Evolutionary conservation across 2,329 filamentous ascomycete species (phyloP).

Genomic region (Aspergillus latus): DNA sequence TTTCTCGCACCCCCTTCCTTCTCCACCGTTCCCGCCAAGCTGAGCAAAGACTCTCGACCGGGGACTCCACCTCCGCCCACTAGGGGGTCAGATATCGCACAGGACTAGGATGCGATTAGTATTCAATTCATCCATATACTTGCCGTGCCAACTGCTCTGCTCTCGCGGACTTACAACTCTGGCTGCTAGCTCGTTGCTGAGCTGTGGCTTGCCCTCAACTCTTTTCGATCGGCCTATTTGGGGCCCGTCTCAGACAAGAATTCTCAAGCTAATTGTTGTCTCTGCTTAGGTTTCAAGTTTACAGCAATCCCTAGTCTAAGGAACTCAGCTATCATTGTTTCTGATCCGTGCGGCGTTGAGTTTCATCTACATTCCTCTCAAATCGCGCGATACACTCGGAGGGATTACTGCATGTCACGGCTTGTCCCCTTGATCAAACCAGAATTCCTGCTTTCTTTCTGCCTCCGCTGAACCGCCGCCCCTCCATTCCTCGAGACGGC

Average conservation of each 20-base stretch:
- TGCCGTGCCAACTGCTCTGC: neutral
- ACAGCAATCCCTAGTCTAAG: neutral
- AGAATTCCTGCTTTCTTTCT: conserved; percentile 26
- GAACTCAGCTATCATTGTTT: neutral
- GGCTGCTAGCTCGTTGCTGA: neutral
- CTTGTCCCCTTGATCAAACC: conserved; percentile 22
- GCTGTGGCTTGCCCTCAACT: neutral
- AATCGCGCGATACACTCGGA: conserved; percentile 7
- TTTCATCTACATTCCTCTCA: conserved; percentile 27
- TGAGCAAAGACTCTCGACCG: conserved; percentile 18
- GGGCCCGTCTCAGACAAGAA: neutral
- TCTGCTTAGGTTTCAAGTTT: conserved; percentile 12
- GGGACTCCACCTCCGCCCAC: conserved; percentile 30
- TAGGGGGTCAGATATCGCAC: conserved; percentile 24
- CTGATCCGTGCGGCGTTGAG: conserved; percentile 9
- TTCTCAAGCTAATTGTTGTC: neutral
- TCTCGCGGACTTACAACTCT: neutral
- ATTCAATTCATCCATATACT: neutral
- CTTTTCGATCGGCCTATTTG: neutral
- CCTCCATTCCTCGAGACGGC: conserved; percentile 24
- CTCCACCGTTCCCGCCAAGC: conserved; percentile 34
- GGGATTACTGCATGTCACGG: conserved; percentile 29
- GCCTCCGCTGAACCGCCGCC: conserved; percentile 21
- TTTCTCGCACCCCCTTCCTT: conserved; percentile 21
- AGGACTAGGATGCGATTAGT: conserved; percentile 2